These are phyloP conservation scores for Clarireedia paspali DNA, from an alignment of 2,329 filamentous ascomycete species.

Conservation along the genomic window DNA sequence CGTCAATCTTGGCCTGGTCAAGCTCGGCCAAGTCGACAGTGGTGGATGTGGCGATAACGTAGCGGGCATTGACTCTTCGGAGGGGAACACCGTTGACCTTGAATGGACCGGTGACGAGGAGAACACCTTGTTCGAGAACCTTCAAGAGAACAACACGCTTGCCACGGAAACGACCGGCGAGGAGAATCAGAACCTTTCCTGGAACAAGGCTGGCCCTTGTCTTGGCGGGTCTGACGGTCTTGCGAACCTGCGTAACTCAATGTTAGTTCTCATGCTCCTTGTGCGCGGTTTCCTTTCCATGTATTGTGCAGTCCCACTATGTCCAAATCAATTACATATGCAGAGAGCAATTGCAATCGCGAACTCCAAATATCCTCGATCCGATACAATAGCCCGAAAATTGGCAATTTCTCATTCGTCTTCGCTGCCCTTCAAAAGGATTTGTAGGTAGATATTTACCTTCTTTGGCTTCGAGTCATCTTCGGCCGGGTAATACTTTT, in stretches of 20 bases:
- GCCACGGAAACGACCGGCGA: conserved; percentile 98
- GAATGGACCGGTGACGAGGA: conserved; percentile 98
- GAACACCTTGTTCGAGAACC: conserved; percentile 92
- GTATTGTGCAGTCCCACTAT: background rate
- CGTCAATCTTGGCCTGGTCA: conserved; percentile 83
- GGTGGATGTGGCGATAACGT: conserved; percentile 85
- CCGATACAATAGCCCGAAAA: background rate
- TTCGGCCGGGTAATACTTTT: conserved; percentile 98
- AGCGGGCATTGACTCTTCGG: conserved; percentile 86
- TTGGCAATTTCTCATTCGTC: conserved; percentile 2
- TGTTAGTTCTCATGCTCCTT: conserved; percentile 18
- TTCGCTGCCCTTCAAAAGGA: conserved; percentile 33
- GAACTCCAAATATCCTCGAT: conserved; percentile 8
- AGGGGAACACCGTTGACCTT: conserved; percentile 99
- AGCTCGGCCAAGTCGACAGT: conserved; percentile 79
- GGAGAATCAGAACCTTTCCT: conserved; percentile 95
- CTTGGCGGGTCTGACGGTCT: conserved; percentile 81
- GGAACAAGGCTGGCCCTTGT: conserved; percentile 85
- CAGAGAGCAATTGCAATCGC: conserved; percentile 17
- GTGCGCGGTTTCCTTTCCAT: background rate
- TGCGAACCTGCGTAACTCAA: conserved; percentile 70
- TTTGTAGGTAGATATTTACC: conserved; percentile 46
- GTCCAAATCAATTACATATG: background rate
- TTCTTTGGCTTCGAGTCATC: conserved; percentile 85
- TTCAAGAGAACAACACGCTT: conserved; percentile 99